These are phyloP conservation scores for Naganishia sp. DNA, from an alignment of 1,284 basidiomycete species.

Conservation along the genomic window DNA sequence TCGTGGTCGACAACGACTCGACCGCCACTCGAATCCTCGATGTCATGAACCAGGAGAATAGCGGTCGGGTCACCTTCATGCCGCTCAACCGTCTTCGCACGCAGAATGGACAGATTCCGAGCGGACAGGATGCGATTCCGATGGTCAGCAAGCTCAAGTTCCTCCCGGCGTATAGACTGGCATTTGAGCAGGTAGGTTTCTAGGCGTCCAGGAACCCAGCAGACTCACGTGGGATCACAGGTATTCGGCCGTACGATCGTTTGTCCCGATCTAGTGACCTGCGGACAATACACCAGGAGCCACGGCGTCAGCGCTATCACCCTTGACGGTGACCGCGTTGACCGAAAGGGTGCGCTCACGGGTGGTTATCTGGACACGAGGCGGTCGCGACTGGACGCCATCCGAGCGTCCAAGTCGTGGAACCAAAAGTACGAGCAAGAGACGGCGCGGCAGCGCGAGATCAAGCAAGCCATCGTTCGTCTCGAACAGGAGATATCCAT, in stretches of 20 bases:
- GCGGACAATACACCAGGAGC: slow-evolving; percentile 89
- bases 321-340: slow-evolving; percentile 95
- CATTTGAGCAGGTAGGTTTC: slow-evolving; percentile 74
- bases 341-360: slow-evolving; percentile 91
- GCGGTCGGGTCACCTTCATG: slow-evolving; percentile 96
- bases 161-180: slow-evolving; percentile 70
- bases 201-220: background rate
- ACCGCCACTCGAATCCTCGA: slow-evolving; percentile 87
- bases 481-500: slow-evolving; percentile 87
- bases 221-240: slow-evolving; percentile 32
- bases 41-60: slow-evolving; percentile 80
- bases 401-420: slow-evolving; percentile 78
- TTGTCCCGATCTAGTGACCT: slow-evolving; percentile 86
- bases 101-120: slow-evolving; percentile 65
- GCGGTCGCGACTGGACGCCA: slow-evolving; percentile 83
- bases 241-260: slow-evolving; percentile 99
- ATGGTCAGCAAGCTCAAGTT: slow-evolving; percentile 81
- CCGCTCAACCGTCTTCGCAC: slow-evolving; percentile 94
- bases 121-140: slow-evolving; percentile 84
- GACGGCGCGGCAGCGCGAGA: slow-evolving; percentile 67
- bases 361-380: slow-evolving; percentile 95
- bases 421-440: slow-evolving; percentile 70
- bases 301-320: slow-evolving; percentile 97
- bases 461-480: slow-evolving; percentile 67
- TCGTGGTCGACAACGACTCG: slow-evolving; percentile 93